Base-by-base conservation (phyloP, 345 rosid genomes). In the Aethionema arabicum region DNA sequence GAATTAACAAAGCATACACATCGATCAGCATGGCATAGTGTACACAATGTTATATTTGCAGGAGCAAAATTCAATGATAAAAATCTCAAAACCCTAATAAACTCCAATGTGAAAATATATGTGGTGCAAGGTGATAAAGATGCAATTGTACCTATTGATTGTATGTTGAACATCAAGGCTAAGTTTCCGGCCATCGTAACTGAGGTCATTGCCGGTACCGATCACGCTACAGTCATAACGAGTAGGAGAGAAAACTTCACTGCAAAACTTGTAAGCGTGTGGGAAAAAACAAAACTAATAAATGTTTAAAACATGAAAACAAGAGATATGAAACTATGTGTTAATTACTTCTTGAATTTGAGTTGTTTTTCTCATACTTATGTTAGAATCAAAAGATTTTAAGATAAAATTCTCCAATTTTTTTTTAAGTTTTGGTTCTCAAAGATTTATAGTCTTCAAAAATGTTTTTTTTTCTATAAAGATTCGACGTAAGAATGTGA, bases 31-130 rank as follows among this genome's bases (percentile, higher is more conserved):
- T 91, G 89, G 91, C 89, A 85, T 31, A 77, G 80, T 29, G 79
- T 87, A 93, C 93, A 87, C 53, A 91, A 87, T 67, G 89, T 85
- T 56, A 64, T 87, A 60, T 90, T 87, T 45, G 89, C 93, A 30
- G 95, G 91, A 59, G 83, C 81, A 0, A 90, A 79, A 70, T 79
- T 64, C 11, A 52, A 72, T 54, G 91, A 83, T 50, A 79, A 74
- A 3, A 78, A 74, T 51, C 65, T 87, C 49, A 72, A 78, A 62
- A 72, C 52, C 9, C 63, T 81, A 75, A 59, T 52, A 3, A 52
- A 63, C 12, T 63, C 72, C 2, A 32, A 58, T 42, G 82, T 70
- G n/a, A 77, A 62, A 56, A 6, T 87, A n/a, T 70, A 61, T 55
- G 67, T 83, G 27, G 37, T 86, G 21, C 98, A 91, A 56, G 91